phyloP scores from a whole-genome alignment of 163 green algal species.

The Coccomyxa subellipsoidea region DNA sequence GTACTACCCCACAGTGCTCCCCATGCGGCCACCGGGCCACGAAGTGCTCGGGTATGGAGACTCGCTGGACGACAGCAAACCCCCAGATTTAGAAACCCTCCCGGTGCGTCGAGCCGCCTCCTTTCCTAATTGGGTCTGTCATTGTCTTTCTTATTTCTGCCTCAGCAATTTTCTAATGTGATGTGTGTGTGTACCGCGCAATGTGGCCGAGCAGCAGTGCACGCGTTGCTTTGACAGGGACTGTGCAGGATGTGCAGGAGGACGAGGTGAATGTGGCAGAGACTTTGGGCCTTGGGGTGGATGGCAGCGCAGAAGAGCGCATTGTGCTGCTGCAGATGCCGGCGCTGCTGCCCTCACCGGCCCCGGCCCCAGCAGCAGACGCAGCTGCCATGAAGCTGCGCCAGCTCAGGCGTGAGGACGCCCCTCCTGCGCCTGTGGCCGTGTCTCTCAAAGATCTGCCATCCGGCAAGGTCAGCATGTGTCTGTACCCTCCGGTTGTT shows the following conservation, averaged over 20 bases:
- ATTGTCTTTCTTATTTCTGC: too few species aligned
- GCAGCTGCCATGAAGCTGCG: background rate
- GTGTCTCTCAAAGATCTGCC: background rate
- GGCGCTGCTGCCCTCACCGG: background rate
- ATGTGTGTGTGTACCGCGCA: too few species aligned
- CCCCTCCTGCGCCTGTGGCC: background rate
- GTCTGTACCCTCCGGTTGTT: too few species aligned
- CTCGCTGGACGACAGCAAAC: background rate
- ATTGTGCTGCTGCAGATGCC: slow-evolving; percentile 10
- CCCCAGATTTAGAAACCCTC: background rate
- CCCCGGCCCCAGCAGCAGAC: background rate
- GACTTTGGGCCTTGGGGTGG: background rate
- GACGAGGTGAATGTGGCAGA: background rate
- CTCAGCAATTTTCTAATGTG: too few species aligned
- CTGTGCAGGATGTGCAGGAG: background rate
- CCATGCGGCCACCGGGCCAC: slow-evolving; percentile 36
- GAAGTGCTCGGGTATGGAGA: background rate
- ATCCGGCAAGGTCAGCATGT: slow-evolving; percentile 22
- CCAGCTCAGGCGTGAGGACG: background rate
- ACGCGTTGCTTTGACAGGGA: too few species aligned
- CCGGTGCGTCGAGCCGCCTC: background rate
- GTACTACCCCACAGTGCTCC: slow-evolving; percentile 65
- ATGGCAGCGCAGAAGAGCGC: background rate
- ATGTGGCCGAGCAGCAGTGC: too few species aligned
- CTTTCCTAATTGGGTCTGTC: background rate